Base-by-base conservation (phyloP, 2,329 filamentous ascomycete genomes). In the Talaromyces sp. region DNA sequence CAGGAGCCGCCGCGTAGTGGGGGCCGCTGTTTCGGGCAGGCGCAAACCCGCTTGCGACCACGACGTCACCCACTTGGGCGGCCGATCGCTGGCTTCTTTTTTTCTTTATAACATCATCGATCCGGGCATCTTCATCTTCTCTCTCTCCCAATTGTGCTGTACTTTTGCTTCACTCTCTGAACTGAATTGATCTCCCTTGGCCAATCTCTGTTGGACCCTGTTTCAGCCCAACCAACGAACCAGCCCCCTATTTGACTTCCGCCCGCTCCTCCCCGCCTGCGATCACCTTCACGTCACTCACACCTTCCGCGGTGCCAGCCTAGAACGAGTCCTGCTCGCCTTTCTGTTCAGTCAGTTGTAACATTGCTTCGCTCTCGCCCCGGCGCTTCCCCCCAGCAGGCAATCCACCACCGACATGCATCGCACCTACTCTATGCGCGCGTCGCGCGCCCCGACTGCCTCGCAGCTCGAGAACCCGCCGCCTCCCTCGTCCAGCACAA, bases 371-470 rank as follows among this genome's bases (percentile, higher is more conserved):
- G 36, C 50, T 40, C 58, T 54, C 54, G 30, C 59, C 28, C 23
- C n/a, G 18, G 56, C 34, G 27, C 40, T 47, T 12, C 44, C 14
- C 28, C 23, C 16, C 16, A 36, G 33, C 33, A 47, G 18, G 44
- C 23, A 47, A 47, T 44, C 50, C 27, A 44, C 33, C 56, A 47
- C 36, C 72, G 73, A 65, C 66, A 99, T 99, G 94, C 95, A 99
- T 86, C 92, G 94, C 78, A 97, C 95, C 68, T 99, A 98, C 79
- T 96, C 92, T 72, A 96, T 97, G 95, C 93, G 95, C 89, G 90
- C 96, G 81, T 89, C 91, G 79, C 89, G 95, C 85, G 92, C 92
- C 79, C 95, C 95, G 56, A 99, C 95, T 68, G 95, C 95, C 73
- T 96, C 92, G 73, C 87, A 91, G 76, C 83, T 90, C 65, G 84